phyloP scores from a whole-genome alignment of 805 yeast genomes.

The Candida vartiovaarae region DNA sequence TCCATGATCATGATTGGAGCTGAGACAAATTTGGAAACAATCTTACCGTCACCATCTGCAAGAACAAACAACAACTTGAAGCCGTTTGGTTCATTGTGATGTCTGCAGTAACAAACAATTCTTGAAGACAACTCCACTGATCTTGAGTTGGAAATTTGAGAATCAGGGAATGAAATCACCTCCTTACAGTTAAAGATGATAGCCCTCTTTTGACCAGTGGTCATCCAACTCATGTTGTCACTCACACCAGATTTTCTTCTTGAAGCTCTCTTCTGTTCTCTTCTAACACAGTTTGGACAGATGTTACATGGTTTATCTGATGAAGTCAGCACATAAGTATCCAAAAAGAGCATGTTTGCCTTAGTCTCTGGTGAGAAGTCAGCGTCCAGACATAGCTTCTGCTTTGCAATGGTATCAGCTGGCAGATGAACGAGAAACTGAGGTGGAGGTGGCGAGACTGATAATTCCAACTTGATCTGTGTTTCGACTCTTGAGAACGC shows the following conservation, averaged over 20 bases:
- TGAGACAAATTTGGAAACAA: slow-evolving; percentile 68
- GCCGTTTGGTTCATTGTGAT: slow-evolving; percentile 84
- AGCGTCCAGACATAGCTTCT: slow-evolving; percentile 60
- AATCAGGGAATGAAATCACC: slow-evolving; percentile 65
- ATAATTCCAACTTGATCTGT: slow-evolving; percentile 73
- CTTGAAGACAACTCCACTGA: slow-evolving; percentile 54
- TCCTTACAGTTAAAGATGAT: slow-evolving; percentile 90
- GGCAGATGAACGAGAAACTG: slow-evolving; percentile 74
- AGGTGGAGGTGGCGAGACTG: slow-evolving; percentile 70
- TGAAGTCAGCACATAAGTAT: slow-evolving; percentile 72
- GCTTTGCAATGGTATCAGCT: slow-evolving; percentile 79
- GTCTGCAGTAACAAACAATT: slow-evolving; percentile 93
- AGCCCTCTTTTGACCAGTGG: slow-evolving; percentile 69
- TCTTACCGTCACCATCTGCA: slow-evolving; percentile 49
- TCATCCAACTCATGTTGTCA: slow-evolving; percentile 73
- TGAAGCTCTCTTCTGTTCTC: slow-evolving; percentile 91
- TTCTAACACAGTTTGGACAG: slow-evolving; percentile 81
- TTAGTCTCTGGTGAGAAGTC: slow-evolving; percentile 39
- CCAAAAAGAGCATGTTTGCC: slow-evolving; percentile 57
- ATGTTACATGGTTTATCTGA: slow-evolving; percentile 57
- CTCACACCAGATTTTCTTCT: slow-evolving; percentile 79
- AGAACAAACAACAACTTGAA: slow-evolving; percentile 67
- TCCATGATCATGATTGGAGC: slow-evolving; percentile 88
- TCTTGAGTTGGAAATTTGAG: slow-evolving; percentile 27
- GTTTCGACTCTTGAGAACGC: slow-evolving; percentile 88